Evolutionary conservation across 352 stramenopile species (phyloP).

Genomic region (Globisporangium barbulae): DNA sequence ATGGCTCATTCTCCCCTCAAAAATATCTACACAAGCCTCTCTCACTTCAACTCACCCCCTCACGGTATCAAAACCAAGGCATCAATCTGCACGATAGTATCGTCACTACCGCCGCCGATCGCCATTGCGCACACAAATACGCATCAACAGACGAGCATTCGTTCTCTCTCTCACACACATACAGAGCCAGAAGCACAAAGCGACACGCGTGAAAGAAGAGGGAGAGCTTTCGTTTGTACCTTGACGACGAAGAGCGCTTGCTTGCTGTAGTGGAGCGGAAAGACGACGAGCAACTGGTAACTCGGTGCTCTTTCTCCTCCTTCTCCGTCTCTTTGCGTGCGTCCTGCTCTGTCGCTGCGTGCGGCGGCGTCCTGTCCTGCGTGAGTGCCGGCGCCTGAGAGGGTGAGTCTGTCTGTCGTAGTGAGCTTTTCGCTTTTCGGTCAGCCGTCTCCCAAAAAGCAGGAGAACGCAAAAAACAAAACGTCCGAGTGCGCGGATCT

Average conservation of each 20-base stretch:
- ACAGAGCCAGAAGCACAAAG: background rate
- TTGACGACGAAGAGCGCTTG: background rate
- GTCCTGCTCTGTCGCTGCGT: background rate
- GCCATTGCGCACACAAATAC: background rate
- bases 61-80: background rate
- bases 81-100: background rate
- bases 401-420: background rate
- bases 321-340: background rate
- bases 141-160: background rate
- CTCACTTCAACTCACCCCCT: slow-evolving; percentile 3
- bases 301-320: background rate
- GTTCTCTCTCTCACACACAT: background rate
- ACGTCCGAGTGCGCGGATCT: slow-evolving; percentile 4
- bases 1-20: background rate
- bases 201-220: background rate
- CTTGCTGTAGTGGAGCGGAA: background rate
- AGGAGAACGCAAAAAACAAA: slow-evolving; percentile 4
- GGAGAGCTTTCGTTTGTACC: background rate
- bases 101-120: background rate
- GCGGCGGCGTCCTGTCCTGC: slow-evolving; percentile 1
- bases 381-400: background rate
- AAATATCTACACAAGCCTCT: background rate
- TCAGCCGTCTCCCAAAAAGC: slow-evolving; percentile 1
- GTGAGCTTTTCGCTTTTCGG: slow-evolving; percentile 1
- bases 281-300: background rate